These are phyloP conservation scores for Quercus wislizeni DNA, from an alignment of 306 rosid genomes.

Conservation along the genomic window DNA sequence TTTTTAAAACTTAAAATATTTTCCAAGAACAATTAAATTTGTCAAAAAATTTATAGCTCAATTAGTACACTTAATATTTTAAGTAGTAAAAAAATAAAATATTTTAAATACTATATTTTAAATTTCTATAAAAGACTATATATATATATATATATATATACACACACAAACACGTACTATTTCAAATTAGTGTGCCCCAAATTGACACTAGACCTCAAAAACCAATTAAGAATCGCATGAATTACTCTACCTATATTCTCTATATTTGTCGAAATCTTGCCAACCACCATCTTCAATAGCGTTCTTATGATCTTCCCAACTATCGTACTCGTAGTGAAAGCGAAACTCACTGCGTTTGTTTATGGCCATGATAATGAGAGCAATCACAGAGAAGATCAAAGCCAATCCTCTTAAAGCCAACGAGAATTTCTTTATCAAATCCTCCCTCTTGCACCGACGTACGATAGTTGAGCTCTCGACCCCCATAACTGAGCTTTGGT, in stretches of 20 bases:
- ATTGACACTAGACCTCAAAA: constrained; percentile 2
- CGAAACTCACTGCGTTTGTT: constrained; percentile 50
- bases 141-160: no score
- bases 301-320: constrained; percentile 65
- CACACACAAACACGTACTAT: no score
- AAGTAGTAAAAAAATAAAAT: no score
- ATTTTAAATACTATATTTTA: no score
- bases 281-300: no score
- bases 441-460: constrained; percentile 60
- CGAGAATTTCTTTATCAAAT: constrained; percentile 46
- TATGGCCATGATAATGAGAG: constrained; percentile 52
- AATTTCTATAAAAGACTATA: no score
- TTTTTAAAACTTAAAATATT: no score
- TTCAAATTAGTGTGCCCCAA: no score
- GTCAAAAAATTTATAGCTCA: no score
- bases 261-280: no score
- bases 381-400: constrained; percentile 48
- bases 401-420: constrained; percentile 52
- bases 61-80: no score
- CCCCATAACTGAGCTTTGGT: constrained; percentile 1
- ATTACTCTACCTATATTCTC: not conserved
- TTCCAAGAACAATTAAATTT: no score
- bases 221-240: constrained; percentile 8
- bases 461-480: constrained; percentile 31
- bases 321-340: constrained; percentile 42